These are phyloP conservation scores for Flammula alnicola DNA, from an alignment of 1,284 basidiomycete genomes.

Conservation along the genomic window DNA sequence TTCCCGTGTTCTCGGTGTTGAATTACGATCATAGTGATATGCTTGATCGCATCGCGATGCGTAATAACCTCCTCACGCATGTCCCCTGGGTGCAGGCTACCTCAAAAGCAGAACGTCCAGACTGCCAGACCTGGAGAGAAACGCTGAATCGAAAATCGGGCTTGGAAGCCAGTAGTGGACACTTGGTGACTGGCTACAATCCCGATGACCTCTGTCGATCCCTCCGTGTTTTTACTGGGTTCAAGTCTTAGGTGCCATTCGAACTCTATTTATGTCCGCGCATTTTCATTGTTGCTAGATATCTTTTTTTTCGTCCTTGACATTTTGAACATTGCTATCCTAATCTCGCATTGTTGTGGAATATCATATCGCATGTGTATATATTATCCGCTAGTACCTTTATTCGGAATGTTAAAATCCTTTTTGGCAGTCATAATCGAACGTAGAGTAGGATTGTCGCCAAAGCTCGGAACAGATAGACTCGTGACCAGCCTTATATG, in stretches of 20 bases:
- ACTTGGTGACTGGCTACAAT: conserved; percentile 22
- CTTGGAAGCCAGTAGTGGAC: conserved; percentile 10
- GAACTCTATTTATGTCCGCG: background rate
- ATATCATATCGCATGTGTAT: conserved; percentile 1
- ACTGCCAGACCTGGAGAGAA: conserved; percentile 59
- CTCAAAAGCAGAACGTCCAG: conserved; percentile 51
- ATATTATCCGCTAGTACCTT: no score
- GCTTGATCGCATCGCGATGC: conserved; percentile 70
- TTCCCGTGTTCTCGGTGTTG: background rate
- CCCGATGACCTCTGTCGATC: conserved; percentile 46
- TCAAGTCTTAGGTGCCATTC: conserved; percentile 6
- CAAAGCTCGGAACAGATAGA: no score
- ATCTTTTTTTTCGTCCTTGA: background rate
- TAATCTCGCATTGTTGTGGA: conserved; percentile 1
- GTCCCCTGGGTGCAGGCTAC: conserved; percentile 53
- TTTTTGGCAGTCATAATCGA: no score
- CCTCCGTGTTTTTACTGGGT: conserved; percentile 47
- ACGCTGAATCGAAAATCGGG: conserved; percentile 25
- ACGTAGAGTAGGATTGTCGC: no score
- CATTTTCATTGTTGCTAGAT: background rate
- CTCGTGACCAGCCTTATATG: no score
- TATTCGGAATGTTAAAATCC: no score
- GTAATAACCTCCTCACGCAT: conserved; percentile 48
- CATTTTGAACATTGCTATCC: conserved; percentile 2
- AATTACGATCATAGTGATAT: conserved; percentile 58